phyloP scores from a whole-genome alignment of 192 early-diverging fungal genomes.

The Coemansia sp. region DNA sequence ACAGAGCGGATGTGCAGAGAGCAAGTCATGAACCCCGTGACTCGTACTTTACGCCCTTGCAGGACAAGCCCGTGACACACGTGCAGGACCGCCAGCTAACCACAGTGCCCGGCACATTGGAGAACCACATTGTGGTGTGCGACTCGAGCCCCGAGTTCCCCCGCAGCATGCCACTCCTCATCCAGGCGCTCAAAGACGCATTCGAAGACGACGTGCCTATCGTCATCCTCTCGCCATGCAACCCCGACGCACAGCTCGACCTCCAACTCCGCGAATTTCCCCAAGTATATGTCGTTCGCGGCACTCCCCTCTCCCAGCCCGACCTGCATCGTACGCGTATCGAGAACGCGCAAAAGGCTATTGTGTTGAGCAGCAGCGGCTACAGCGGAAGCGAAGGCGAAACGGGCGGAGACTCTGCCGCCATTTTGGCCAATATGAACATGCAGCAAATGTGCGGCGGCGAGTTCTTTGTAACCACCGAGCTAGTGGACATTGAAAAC shows the following conservation, averaged over 20 bases:
- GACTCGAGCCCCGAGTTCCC: conserved; percentile 45
- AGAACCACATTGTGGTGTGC: conserved; percentile 47
- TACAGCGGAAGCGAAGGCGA: not conserved
- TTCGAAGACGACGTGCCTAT: conserved; percentile 39
- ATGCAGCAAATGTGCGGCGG: conserved; percentile 38
- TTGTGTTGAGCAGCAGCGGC: conserved; percentile 37
- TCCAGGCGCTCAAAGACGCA: conserved; percentile 43
- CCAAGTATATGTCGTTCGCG: conserved; percentile 43
- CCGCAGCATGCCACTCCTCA: conserved; percentile 47
- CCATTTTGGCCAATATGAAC: conserved; percentile 52
- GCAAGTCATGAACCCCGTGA: not conserved
- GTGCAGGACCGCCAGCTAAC: conserved; percentile 6
- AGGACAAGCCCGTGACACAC: not conserved
- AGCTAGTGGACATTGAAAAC: conserved; percentile 41
- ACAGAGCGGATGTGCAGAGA: not conserved
- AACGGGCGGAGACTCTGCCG: conserved; percentile 28
- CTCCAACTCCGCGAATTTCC: conserved; percentile 20
- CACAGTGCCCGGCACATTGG: conserved; percentile 14
- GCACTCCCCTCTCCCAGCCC: conserved; percentile 38
- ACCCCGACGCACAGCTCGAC: conserved; percentile 12
- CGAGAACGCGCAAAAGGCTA: conserved; percentile 37
- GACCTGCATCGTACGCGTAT: conserved; percentile 45
- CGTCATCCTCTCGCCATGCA: conserved; percentile 35
- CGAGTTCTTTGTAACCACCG: conserved; percentile 45
- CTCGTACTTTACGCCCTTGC: conserved; percentile 35